A percentile compares a stretch with the other conserved stretches of the same genome.
These are phyloP conservation scores for Carallia pectinifolia DNA, from an alignment of 345 rosid genomes.

Conservation along the genomic window DNA sequence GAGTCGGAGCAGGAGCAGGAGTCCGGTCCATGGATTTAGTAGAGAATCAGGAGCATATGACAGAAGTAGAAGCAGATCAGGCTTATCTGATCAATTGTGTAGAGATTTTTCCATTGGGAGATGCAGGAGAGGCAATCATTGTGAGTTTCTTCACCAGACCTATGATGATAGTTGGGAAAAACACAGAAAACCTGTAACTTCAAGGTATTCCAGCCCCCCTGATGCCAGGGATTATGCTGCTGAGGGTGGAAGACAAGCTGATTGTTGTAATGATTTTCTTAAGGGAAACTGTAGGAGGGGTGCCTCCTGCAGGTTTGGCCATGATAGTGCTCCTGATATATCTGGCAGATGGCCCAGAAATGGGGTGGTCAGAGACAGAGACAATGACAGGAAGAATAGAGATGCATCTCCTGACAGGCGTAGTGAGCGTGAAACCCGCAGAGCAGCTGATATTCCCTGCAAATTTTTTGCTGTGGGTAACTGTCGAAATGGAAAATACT, in stretches of 20 bases:
- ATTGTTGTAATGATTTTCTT: constrained; percentile 31
- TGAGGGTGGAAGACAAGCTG: constrained; percentile 18
- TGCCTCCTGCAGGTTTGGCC: constrained; percentile 39
- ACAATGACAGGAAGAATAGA: constrained; percentile 43
- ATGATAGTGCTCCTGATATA: constrained; percentile 33
- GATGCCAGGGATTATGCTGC: constrained; percentile 21
- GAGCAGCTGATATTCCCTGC: constrained; percentile 59
- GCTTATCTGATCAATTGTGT: constrained; percentile 47
- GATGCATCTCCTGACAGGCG: constrained; percentile 37
- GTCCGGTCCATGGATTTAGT: constrained; percentile 59
- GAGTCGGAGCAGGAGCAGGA: constrained; percentile 69
- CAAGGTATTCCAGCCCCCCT: constrained; percentile 37
- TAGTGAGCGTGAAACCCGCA: constrained; percentile 45
- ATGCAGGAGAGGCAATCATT: constrained; percentile 67
- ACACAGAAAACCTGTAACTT: constrained; percentile 42
- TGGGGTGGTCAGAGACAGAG: constrained; percentile 44
- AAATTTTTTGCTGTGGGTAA: constrained; percentile 75
- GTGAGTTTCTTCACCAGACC: constrained; percentile 52
- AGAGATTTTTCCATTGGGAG: constrained; percentile 66
- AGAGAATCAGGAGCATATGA: constrained; percentile 60
- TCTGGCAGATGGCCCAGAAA: constrained; percentile 31
- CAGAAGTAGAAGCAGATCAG: constrained; percentile 54
- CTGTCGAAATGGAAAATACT: constrained; percentile 76
- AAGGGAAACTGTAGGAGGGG: constrained; percentile 47
- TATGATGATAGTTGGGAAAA: constrained; percentile 54